Conservation (phyloP, 2,329 filamentous ascomycete species). For the Colletotrichum sp. region DNA sequence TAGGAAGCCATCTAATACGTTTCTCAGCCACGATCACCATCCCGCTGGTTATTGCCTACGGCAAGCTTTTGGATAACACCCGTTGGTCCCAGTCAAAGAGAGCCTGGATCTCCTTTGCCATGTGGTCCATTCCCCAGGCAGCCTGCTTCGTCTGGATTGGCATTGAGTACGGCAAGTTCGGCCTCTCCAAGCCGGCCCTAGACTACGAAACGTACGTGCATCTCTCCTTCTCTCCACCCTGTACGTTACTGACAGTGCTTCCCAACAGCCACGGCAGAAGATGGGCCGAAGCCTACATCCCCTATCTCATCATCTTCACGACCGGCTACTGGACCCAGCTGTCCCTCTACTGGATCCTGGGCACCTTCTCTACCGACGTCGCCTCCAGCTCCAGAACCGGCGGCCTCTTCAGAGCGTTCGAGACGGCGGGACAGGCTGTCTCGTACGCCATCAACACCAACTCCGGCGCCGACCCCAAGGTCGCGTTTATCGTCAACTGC, state of each 20-base stretch:
- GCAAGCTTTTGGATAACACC: background rate
- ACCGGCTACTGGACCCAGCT: constrained; percentile 9
- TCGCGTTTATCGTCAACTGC: background rate
- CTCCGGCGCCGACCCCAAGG: background rate
- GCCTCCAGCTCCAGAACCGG: constrained; percentile 32
- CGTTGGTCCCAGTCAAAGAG: constrained; percentile 1
- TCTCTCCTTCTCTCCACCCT: no score
- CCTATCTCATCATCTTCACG: constrained; percentile 3
- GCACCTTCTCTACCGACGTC: constrained; percentile 38
- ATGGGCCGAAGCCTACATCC: constrained; percentile 11
- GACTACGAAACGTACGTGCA: background rate
- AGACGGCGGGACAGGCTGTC: constrained; percentile 33
- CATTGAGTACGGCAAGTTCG: constrained; percentile 13
- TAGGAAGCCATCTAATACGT: accelerated
- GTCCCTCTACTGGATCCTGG: constrained; percentile 41
- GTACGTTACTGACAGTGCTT: background rate
- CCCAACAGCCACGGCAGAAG: background rate
- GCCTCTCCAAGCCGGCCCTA: background rate
- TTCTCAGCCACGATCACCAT: background rate
- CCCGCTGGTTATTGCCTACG: background rate
- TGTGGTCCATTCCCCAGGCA: constrained; percentile 1
- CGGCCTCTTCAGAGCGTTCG: constrained; percentile 32
- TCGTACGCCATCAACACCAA: constrained; percentile 34
- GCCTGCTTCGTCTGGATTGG: constrained; percentile 12
- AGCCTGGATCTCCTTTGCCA: background rate